phyloP scores from a whole-genome alignment of 768 basidiomycete genomes.

The Kwoniella bestiolae region DNA sequence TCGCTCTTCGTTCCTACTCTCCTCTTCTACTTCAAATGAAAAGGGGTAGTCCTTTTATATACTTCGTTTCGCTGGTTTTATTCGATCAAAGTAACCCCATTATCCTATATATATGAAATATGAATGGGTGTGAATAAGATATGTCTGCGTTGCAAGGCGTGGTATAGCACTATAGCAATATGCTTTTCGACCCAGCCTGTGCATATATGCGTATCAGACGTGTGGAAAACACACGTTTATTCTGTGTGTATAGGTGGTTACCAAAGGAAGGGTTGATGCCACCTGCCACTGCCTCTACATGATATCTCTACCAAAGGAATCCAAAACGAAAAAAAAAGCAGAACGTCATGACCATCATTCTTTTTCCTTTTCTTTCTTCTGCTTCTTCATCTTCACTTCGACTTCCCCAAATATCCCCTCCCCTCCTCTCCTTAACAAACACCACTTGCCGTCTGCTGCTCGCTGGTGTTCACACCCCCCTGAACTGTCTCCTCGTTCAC shows the following conservation, averaged over 20 bases:
- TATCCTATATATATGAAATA: slow-evolving; percentile 2
- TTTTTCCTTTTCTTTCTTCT: background rate
- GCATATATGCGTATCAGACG: too few species aligned
- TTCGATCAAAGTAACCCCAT: slow-evolving; percentile 16
- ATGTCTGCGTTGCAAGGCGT: too few species aligned
- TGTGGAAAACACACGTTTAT: background rate
- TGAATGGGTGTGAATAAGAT: slow-evolving; percentile 19
- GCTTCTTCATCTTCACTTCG: background rate
- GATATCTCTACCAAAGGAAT: background rate
- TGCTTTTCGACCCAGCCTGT: too few species aligned
- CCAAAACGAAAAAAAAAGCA: background rate
- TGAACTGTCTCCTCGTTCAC: too few species aligned
- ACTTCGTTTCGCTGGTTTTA: slow-evolving; percentile 21
- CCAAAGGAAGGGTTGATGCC: background rate
- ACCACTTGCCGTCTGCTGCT: too few species aligned
- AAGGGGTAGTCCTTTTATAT: too few species aligned
- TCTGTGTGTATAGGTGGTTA: background rate
- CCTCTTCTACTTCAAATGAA: too few species aligned
- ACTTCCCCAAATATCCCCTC: background rate
- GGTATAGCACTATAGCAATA: too few species aligned
- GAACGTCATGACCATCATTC: background rate
- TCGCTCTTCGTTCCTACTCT: background rate
- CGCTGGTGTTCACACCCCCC: too few species aligned
- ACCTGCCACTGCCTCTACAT: slow-evolving; percentile 2
- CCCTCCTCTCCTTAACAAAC: background rate